Conservation (phyloP, 2,329 filamentous ascomycete genomes). For the Fonsecaea monophora region DNA sequence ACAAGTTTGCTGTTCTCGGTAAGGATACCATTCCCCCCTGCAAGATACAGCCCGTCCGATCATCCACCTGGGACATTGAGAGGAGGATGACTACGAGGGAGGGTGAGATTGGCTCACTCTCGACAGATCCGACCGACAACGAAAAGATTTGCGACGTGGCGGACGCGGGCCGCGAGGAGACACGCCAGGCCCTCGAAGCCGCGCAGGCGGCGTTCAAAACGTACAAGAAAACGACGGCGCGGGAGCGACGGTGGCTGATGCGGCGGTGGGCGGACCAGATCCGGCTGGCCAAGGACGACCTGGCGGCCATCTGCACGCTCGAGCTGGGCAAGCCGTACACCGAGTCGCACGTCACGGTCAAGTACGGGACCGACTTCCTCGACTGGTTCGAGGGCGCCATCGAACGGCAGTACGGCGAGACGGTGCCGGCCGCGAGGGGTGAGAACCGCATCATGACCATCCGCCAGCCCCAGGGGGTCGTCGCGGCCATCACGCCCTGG, state of each 20-base stretch:
- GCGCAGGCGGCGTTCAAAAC: conserved; percentile 72
- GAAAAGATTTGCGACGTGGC: conserved; percentile 25
- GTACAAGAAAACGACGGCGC: conserved; percentile 66
- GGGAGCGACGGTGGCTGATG: conserved; percentile 67
- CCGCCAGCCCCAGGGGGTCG: conserved; percentile 84
- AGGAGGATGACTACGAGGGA: background rate
- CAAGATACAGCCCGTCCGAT: background rate
- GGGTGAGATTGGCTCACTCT: background rate
- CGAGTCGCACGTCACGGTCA: conserved; percentile 57
- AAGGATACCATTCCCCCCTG: background rate
- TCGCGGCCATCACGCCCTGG: conserved; percentile 84
- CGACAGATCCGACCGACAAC: conserved; percentile 11
- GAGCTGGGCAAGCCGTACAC: conserved; percentile 66
- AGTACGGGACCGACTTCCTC: conserved; percentile 57
- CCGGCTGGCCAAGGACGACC: conserved; percentile 68
- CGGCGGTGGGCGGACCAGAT: conserved; percentile 71
- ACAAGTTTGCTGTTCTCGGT: conserved; percentile 18
- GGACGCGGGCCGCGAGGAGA: conserved; percentile 18
- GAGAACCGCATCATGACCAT: conserved; percentile 79
- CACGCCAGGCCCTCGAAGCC: conserved; percentile 72
- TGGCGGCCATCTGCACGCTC: conserved; percentile 59
- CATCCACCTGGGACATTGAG: too few species aligned
- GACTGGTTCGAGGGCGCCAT: conserved; percentile 62
- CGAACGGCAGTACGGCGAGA: conserved; percentile 55
- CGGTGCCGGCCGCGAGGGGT: conserved; percentile 65